These are phyloP conservation scores for Heteromeles arbutifolia DNA, from an alignment of 306 rosid species.

Conservation along the genomic window DNA sequence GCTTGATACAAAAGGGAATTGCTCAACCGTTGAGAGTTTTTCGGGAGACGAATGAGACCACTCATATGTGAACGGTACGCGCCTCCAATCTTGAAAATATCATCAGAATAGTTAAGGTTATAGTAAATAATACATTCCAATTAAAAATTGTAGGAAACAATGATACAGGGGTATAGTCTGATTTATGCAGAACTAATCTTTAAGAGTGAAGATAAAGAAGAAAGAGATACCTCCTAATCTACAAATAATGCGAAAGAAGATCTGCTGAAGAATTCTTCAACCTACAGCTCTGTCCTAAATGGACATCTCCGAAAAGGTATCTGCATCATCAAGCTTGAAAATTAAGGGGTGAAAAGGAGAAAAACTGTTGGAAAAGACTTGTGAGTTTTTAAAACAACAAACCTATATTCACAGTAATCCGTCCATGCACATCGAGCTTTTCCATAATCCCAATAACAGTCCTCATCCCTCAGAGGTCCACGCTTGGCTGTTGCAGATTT, in stretches of 20 bases:
- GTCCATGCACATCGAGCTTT: slow-evolving; percentile 98
- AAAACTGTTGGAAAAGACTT: background rate
- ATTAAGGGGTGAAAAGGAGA: background rate
- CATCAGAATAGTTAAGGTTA: background rate
- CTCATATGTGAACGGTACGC: background rate
- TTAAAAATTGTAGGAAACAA: background rate
- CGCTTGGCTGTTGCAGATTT: slow-evolving; percentile 68
- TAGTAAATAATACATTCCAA: background rate
- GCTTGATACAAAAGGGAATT: background rate
- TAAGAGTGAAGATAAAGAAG: slow-evolving; percentile 1
- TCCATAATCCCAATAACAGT: slow-evolving; percentile 99
- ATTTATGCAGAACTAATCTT: background rate
- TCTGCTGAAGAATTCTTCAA: slow-evolving; percentile 56
- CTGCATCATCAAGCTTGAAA: slow-evolving; percentile 31
- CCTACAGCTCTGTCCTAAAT: slow-evolving; percentile 97
- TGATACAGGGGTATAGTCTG: background rate
- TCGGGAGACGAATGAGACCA: background rate
- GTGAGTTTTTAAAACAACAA: slow-evolving; percentile 1
- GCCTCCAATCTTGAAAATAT: slow-evolving; percentile 2
- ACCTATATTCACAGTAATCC: slow-evolving; percentile 97
- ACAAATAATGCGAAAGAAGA: slow-evolving; percentile 56
- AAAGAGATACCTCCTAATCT: slow-evolving; percentile 48
- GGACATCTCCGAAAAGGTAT: slow-evolving; percentile 95
- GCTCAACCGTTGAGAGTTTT: background rate
- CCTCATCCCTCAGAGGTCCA: slow-evolving; percentile 89